A percentile compares a stretch with the other conserved stretches of the same genome.
phyloP scores from a whole-genome alignment of 768 basidiomycete genomes.

The Termitomyces sp. region DNA sequence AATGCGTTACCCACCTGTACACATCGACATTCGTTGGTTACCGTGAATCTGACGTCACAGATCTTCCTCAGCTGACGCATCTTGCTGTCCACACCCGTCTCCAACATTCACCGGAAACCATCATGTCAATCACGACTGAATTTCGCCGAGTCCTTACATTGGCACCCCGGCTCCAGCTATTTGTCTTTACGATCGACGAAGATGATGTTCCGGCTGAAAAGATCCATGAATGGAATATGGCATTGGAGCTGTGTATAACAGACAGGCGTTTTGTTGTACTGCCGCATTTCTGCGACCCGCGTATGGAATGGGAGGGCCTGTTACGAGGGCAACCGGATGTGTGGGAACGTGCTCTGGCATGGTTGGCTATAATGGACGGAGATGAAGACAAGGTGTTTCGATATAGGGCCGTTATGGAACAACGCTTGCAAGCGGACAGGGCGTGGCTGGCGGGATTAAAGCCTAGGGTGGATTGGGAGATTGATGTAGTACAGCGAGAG shows the following conservation, averaged over 20 bases:
- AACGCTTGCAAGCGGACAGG: not conserved
- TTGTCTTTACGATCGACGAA: not conserved
- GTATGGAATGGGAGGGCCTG: constrained; percentile 2
- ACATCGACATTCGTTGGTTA: constrained; percentile 27
- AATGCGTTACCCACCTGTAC: constrained; percentile 29
- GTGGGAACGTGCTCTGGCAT: constrained; percentile 13
- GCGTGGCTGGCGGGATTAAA: not conserved
- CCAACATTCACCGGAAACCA: not conserved
- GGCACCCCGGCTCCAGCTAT: not conserved
- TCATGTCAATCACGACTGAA: not conserved
- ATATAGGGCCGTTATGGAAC: not conserved
- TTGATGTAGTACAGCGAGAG: constrained; percentile 22
- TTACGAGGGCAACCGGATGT: not conserved
- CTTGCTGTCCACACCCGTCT: constrained; percentile 26
- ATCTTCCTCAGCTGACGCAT: constrained; percentile 28
- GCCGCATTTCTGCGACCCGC: not conserved
- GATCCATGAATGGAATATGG: not conserved
- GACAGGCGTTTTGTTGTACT: not conserved
- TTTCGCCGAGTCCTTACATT: not conserved
- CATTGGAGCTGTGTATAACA: not conserved
- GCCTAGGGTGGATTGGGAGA: constrained; percentile 18
- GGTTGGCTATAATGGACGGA: constrained; percentile 4
- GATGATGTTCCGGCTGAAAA: not conserved
- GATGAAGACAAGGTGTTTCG: not conserved
- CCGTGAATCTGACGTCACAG: constrained; percentile 24